Evolutionary conservation across 768 basidiomycete species (phyloP).

Genomic region (Boletus tomentosulus): DNA sequence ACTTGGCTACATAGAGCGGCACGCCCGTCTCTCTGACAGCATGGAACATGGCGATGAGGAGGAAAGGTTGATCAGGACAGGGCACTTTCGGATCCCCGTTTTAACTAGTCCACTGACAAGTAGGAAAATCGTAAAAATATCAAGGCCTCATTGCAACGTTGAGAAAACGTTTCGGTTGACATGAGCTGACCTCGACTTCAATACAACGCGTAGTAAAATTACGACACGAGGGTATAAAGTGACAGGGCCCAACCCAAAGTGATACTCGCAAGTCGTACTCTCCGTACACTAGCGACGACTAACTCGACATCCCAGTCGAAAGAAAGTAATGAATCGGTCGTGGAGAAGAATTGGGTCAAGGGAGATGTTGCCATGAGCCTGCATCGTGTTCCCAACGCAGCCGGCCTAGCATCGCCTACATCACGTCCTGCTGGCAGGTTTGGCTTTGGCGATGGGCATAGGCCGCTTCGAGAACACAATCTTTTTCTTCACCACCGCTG

Average conservation of each 20-base stretch:
- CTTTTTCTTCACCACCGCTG: constrained; percentile 75
- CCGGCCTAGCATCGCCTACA: constrained; percentile 2
- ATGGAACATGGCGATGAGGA: constrained; percentile 10
- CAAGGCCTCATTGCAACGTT: constrained; percentile 26
- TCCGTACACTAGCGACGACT: too few species aligned
- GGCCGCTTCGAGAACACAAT: constrained; percentile 81
- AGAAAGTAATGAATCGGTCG: too few species aligned
- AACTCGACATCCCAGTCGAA: too few species aligned
- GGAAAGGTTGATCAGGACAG: neutral
- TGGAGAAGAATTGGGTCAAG: too few species aligned
- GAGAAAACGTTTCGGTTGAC: constrained; percentile 27
- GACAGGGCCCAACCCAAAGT: too few species aligned
- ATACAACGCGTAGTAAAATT: constrained; percentile 5
- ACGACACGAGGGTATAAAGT: neutral
- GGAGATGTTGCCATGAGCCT: too few species aligned
- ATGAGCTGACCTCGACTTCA: constrained; percentile 15
- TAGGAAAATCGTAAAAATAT: too few species aligned
- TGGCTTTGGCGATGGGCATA: constrained; percentile 54
- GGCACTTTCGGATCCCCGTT: constrained; percentile 3
- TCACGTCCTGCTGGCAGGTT: constrained; percentile 18
- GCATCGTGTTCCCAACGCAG: too few species aligned
- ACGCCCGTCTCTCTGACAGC: constrained; percentile 20
- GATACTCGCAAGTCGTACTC: too few species aligned
- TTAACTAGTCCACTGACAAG: neutral
- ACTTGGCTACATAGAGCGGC: constrained; percentile 22